A percentile compares a stretch with the other conserved stretches of the same genome.
phyloP scores from a whole-genome alignment of 352 stramenopile genomes.

The Phytopythium oedochilum region DNA sequence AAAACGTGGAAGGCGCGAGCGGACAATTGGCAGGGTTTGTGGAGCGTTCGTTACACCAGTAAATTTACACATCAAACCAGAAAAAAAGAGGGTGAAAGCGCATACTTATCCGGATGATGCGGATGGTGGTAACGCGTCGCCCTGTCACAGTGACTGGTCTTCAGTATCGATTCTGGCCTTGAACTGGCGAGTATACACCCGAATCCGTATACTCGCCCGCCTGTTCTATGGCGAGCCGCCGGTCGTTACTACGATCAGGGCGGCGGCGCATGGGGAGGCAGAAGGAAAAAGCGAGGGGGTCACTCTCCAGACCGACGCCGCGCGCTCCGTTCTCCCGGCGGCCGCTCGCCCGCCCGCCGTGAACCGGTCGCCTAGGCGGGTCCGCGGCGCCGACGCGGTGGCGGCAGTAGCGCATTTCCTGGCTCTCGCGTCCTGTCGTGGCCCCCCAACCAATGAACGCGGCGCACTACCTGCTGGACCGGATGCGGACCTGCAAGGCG shows the following conservation, averaged over 20 bases:
- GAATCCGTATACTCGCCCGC: not conserved
- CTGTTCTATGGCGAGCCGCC: not conserved
- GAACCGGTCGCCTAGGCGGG: not conserved
- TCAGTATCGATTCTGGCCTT: not conserved
- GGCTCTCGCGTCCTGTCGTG: slow-evolving; percentile 1
- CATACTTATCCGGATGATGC: not conserved
- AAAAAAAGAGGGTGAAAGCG: not conserved
- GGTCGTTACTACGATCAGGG: slow-evolving; percentile 1
- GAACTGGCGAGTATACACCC: not conserved
- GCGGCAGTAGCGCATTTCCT: not conserved
- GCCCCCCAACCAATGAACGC: slow-evolving; percentile 57
- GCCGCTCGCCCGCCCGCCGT: not conserved
- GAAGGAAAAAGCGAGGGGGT: not conserved
- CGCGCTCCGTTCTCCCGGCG: not conserved
- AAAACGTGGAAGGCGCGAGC: not conserved
- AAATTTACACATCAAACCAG: not conserved
- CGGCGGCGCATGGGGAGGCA: not conserved
- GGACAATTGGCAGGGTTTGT: not conserved
- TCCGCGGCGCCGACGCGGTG: not conserved
- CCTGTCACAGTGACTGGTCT: not conserved
- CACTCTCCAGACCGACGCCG: not conserved
- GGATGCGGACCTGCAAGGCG: slow-evolving; percentile 70
- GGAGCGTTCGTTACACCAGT: no score
- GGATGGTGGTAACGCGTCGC: not conserved
- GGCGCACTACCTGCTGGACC: slow-evolving; percentile 62